These are phyloP conservation scores for Colletotrichum viniferum DNA, from an alignment of 2,329 filamentous ascomycete species.

Conservation along the genomic window DNA sequence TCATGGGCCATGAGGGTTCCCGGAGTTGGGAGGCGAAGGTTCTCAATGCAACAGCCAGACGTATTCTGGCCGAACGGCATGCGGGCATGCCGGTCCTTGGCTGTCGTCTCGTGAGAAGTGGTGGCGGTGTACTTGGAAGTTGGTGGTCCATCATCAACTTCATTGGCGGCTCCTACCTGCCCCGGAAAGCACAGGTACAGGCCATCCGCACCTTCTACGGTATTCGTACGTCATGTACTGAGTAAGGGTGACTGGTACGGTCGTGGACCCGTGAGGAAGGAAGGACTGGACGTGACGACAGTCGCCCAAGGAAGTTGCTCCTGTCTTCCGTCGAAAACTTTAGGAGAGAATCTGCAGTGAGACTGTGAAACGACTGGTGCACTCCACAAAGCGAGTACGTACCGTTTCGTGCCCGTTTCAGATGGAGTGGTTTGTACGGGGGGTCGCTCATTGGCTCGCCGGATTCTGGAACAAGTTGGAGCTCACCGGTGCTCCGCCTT, in stretches of 20 bases:
- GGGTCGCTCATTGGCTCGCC: conserved; percentile 2
- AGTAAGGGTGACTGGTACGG: not conserved
- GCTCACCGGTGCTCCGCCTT: conserved; percentile 6
- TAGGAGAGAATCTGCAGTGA: not conserved
- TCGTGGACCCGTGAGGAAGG: not conserved
- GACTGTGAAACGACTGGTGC: not conserved
- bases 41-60: not conserved
- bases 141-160: not conserved
- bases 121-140: not conserved
- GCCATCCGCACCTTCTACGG: not conserved
- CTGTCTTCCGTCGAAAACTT: not conserved
- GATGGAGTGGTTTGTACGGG: conserved; percentile 1
- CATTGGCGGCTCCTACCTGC: not conserved
- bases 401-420: conserved; percentile 18
- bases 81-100: not conserved
- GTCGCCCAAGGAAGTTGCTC: not conserved
- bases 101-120: not conserved
- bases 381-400: not conserved
- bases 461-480: conserved; percentile 12
- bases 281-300: not conserved
- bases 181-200: not conserved
- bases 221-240: not conserved
- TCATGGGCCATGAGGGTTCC: not conserved
- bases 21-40: not conserved
- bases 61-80: not conserved